Evolutionary conservation across 331 rosid genomes (phyloP), one percentile per base, ranked within the genome.

Genomic region (Arachis monticola): DNA sequence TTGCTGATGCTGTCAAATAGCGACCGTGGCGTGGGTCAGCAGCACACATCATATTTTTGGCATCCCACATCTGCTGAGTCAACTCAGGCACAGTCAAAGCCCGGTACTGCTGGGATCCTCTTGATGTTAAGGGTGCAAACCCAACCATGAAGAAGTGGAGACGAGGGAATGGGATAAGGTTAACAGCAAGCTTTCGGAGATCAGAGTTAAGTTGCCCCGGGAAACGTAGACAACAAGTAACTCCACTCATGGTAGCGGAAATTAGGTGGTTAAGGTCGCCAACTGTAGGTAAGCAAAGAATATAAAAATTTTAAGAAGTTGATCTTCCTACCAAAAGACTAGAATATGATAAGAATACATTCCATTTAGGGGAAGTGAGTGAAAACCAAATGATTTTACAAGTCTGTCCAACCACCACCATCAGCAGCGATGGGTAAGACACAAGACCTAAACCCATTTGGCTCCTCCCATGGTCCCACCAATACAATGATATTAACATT

Each of bases 41-140:
- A 2, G 94, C 91, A 70, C 87, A 83, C 87, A 83, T 83, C 87
- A 83, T 83, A 69, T 83, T 83, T 79, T 89, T 89, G 8, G 95
- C 85, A 85, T 89, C 95, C 90, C 92, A 89, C 95, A 89, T 89
- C 76, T 89, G 95, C 80, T 89, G 95, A 12, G 95, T 89, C 76
- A 89, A 76, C 45, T 87, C 95, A 0, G 92, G 95, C 45, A 89
- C 92, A 6, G 85, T 80, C 82, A 90, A 80, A 68, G 92, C 83
- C 51, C 89, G 82, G 75, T 90, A 90, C 73, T 90, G 96, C 82
- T 87, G 92, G 30, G 96, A 90, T 72, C 96, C 96, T 80, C 93
- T 84, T 1, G 93, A 83, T 8, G 95, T 89, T 62, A 89, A 82
- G 60, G 92, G 88, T 14, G 96, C 96, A 79, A 90, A 83, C 61